Conservation (phyloP, 805 yeast species). For the Pichia sporocuriosa region DNA sequence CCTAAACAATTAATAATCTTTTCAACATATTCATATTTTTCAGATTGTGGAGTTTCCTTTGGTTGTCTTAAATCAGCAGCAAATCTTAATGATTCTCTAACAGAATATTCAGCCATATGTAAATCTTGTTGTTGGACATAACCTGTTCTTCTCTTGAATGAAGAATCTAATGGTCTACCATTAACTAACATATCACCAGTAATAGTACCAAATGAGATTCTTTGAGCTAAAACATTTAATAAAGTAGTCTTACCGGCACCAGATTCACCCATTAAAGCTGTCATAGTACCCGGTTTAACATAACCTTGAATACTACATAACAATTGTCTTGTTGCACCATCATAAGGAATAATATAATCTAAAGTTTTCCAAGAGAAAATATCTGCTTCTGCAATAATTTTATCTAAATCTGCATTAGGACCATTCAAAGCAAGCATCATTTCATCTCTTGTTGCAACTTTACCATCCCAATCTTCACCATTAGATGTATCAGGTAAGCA, state of each 20-base stretch:
- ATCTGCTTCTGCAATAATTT: conserved; percentile 33
- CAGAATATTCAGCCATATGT: conserved; percentile 43
- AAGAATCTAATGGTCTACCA: conserved; percentile 40
- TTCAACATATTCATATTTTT: conserved; percentile 39
- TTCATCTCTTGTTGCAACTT: conserved; percentile 22
- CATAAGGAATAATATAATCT: conserved; percentile 47
- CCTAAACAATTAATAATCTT: conserved; percentile 33
- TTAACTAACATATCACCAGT: conserved; percentile 56
- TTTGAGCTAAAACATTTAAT: conserved; percentile 45
- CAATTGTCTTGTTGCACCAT: conserved; percentile 34
- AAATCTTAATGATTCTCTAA: conserved; percentile 42
- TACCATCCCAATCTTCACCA: conserved; percentile 37
- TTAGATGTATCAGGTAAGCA: conserved; percentile 20
- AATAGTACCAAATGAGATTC: conserved; percentile 45
- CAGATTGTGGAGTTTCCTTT: conserved; percentile 35
- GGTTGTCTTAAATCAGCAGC: conserved; percentile 44
- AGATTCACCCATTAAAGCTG: conserved; percentile 60
- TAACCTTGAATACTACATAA: conserved; percentile 40
- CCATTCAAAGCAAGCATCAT: conserved; percentile 21
- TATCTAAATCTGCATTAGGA: conserved; percentile 28
- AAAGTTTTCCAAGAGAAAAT: conserved; percentile 60
- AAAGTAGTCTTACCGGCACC: conserved; percentile 63
- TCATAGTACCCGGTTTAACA: conserved; percentile 47
- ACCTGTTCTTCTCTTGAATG: conserved; percentile 49
- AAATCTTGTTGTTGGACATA: conserved; percentile 53